Percentiles rank a stretch among this genome's conserved stretches.
Evolutionary conservation across 2,329 filamentous ascomycete genomes (phyloP).

Genomic region (Neopestalotiopsis clavispora): DNA sequence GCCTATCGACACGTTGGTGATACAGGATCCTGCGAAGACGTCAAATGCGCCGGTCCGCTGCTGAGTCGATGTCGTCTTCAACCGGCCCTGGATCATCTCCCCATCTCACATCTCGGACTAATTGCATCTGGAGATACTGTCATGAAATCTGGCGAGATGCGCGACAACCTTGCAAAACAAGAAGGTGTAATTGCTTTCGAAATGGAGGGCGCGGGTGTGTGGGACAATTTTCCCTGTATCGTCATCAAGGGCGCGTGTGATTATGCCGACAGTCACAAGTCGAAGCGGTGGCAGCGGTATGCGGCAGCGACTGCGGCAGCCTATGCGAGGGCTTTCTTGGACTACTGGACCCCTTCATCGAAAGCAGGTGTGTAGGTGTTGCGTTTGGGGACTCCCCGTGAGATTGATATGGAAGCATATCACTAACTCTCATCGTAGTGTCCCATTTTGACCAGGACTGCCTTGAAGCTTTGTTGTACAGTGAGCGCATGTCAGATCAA

Average conservation of each 20-base stretch:
- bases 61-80: not conserved
- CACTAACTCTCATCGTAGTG: too few relatives aligned
- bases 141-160: not conserved
- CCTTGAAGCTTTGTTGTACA: not conserved
- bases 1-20: not conserved
- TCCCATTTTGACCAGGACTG: too few relatives aligned
- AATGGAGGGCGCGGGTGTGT: not conserved
- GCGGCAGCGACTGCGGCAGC: too few relatives aligned
- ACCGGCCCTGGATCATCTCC: not conserved
- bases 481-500: not conserved
- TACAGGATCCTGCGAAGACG: not conserved
- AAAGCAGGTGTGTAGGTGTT: too few relatives aligned
- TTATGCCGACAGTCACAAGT: not conserved
- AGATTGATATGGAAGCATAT: too few relatives aligned
- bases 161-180: not conserved
- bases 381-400: too few relatives aligned
- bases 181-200: not conserved
- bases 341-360: not conserved
- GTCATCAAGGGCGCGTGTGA: not conserved
- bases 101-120: not conserved
- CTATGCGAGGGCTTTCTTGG: not conserved
- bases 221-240: not conserved
- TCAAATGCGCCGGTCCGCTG: not conserved
- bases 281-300: not conserved
- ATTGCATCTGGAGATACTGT: not conserved